Conservation (phyloP, 805 yeast genomes). For the Pichia pseudocactophila region DNA sequence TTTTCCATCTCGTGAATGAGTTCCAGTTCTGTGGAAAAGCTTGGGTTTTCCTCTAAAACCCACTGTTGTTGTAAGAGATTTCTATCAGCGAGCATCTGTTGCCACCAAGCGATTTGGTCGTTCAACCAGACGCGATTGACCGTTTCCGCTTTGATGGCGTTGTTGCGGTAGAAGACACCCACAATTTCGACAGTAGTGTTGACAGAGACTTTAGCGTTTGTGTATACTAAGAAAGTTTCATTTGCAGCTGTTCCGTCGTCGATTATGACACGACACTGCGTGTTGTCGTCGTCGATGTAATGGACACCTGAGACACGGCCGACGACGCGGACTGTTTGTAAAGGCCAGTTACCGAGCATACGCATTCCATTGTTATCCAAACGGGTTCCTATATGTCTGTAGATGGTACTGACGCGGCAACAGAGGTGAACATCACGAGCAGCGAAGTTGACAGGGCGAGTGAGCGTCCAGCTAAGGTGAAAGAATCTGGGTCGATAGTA, state of each 20-base stretch:
- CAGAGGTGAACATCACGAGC: conserved; percentile 23
- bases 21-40: not conserved
- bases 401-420: conserved; percentile 17
- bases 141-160: not conserved
- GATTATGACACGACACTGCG: not conserved
- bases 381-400: conserved; percentile 16
- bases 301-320: conserved; percentile 21
- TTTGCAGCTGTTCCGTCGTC: conserved; percentile 9
- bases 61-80: not conserved
- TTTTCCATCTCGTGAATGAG: not conserved
- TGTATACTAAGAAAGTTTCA: not conserved
- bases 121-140: not conserved
- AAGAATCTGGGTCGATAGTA: conserved; percentile 4
- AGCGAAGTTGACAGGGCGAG: conserved; percentile 24
- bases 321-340: conserved; percentile 25
- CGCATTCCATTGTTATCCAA: conserved; percentile 14
- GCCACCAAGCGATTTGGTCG: conserved; percentile 5
- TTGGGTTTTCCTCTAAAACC: not conserved
- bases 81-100: not conserved
- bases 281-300: no score
- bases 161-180: not conserved
- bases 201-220: not conserved
- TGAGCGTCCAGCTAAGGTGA: conserved; percentile 1
- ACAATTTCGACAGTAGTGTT: not conserved
- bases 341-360: conserved; percentile 36